Evolutionary conservation across 2,329 filamentous ascomycete species (phyloP), one percentile per base, ranked within the genome.

Genomic region (Colletotrichum coccodes): DNA sequence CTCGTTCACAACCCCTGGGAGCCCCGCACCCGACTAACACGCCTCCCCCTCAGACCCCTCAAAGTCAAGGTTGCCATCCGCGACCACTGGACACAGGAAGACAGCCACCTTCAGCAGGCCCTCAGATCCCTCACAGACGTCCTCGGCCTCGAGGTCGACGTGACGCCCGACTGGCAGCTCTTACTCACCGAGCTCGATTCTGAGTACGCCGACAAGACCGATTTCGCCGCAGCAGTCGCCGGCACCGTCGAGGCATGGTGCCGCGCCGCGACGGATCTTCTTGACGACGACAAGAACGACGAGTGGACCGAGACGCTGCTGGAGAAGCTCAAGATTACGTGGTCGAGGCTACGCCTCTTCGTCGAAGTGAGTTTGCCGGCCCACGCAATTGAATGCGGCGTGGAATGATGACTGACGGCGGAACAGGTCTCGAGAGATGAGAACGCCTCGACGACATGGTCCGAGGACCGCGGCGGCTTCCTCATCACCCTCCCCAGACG

Each of bases 91-190:
- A 75, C 78, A 34, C 79, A 75, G 12, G 63, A 74, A 8, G 75
- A 78, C 32, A 73, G 77, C 4, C 70, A 79, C 1, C 73, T 79
- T 0, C 80, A 81, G 36, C 75, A 71, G 21, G 71, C 80, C 0
- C 74, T 83, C 30, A 72, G 70, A 30, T 68, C 60, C 4, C 72
- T 84, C 18, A 72, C 75, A 21, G 71, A 76, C 1, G 64, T 77
- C 6, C 74, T 86, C 16, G 85, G 85, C 1, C 79, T 82, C 34
- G 67, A 78, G 0, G 74, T 85, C 21, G 71, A 72, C 26, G 74
- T 81, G 42, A 76, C 82, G 7, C 83, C 83, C 1, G 80, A 85
- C 72, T 86, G 84, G 82, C 72, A 74, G 7, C 79, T 82, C 52
- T 75, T 86, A 16, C 72, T 82, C 53, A 75, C 77, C 14, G 78